These are phyloP conservation scores for Orbilia quercus DNA, from an alignment of 2,329 filamentous ascomycete species.

Conservation along the genomic window DNA sequence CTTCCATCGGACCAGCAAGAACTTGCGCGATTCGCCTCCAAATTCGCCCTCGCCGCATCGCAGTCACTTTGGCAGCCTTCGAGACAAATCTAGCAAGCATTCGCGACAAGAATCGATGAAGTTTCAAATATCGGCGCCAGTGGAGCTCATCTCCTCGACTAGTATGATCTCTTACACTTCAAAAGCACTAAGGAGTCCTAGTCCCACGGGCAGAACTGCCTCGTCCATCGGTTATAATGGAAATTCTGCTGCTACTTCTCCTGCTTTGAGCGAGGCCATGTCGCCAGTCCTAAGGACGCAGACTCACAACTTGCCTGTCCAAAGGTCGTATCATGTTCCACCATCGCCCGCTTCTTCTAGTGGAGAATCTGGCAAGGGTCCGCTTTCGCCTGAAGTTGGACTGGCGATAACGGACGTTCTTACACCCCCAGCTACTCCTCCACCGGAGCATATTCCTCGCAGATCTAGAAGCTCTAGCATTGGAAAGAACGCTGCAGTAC, in stretches of 20 bases:
- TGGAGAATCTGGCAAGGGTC: conserved; percentile 39
- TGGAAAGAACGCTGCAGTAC: conserved; percentile 24
- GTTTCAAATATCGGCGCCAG: conserved; percentile 81
- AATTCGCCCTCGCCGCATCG: conserved; percentile 41
- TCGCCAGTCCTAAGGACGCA: conserved; percentile 32
- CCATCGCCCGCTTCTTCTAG: conserved; percentile 68
- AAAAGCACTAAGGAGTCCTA: conserved; percentile 67
- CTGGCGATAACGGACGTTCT: conserved; percentile 44
- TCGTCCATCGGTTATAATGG: conserved; percentile 38
- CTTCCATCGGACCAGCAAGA: conserved; percentile 47
- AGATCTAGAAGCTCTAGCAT: conserved; percentile 40
- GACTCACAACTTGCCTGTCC: background rate
- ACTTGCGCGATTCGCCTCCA: conserved; percentile 52
- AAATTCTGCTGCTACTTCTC: conserved; percentile 63
- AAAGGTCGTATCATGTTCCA: conserved; percentile 25
- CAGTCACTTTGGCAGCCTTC: conserved; percentile 29
- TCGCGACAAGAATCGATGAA: conserved; percentile 42
- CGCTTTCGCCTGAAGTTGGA: conserved; percentile 45
- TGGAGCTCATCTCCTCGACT: conserved; percentile 90
- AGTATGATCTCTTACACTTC: conserved; percentile 97
- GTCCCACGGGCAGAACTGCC: conserved; percentile 37
- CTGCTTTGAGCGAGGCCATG: conserved; percentile 66
- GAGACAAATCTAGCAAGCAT: conserved; percentile 9
- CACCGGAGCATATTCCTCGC: conserved; percentile 42
- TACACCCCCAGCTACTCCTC: conserved; percentile 48